Base-by-base conservation (phyloP, 352 stramenopile genomes). In the Phytophthora multivora region DNA sequence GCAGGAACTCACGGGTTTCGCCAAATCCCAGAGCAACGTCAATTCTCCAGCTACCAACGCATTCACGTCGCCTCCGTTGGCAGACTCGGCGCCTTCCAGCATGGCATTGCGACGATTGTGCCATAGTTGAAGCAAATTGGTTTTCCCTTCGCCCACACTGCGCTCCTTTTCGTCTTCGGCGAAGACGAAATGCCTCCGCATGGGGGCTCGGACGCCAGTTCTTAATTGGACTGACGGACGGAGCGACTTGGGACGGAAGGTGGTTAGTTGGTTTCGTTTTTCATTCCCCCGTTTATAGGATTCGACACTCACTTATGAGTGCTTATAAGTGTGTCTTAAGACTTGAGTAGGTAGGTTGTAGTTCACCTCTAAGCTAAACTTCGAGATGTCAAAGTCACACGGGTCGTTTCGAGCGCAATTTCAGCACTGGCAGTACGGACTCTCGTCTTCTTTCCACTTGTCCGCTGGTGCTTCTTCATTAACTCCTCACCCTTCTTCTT, bases 181-280 rank as follows among this genome's bases (percentile, higher is more conserved):
- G 64, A 83, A 91, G 33, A 91, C 69, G 49, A 73, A 87, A 64
- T 91, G 83, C 5, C 80, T 74, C 16, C 83, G 79, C 75, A 91
- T 86, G 25, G 30, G 3, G n/a, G 12, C 23, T 60, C 25, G 9
- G 15, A 18, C 8, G 8, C 10, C 26, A 19, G 25, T 42, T 59
- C 57, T 53, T 51, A 39, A 33, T 31, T 63, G 7, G 26, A 62
- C 56, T 21, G 49, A 68, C 21, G 21, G 21, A n/a, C n/a, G n/a
- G n/a, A n/a, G n/a, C 64, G 51, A 36, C 48, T 69, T 61, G 48
- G 47, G 48, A 56, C 16, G 30, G 53, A 42, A 62, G 26, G 13
- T 35, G 43, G 6, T 11, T 33, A 9, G 28, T 66, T 66, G 42
- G 57, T 66, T 66, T 63, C 55, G 40, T 23, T 38, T 51, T 49